Percentiles rank a stretch among this genome's conserved stretches.
phyloP scores from a whole-genome alignment of 2,329 filamentous ascomycete genomes.

The Cryphonectria naterciae region DNA sequence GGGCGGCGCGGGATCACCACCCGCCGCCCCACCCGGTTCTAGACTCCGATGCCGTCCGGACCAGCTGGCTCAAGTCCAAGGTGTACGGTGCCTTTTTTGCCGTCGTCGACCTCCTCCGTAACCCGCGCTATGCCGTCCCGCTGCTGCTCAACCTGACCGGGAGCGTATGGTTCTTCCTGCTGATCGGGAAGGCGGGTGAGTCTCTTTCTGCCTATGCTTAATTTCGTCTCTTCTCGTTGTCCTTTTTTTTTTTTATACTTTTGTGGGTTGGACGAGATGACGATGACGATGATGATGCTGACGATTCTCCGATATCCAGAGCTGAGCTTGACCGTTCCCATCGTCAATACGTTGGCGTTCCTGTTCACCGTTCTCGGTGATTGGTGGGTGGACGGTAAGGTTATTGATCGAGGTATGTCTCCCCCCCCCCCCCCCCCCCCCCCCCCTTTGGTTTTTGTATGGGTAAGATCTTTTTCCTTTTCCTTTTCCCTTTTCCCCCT shows the following conservation, averaged over 20 bases:
- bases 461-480: no score
- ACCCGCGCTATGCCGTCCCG: conserved; percentile 83
- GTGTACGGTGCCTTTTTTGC: conserved; percentile 71
- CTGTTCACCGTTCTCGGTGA: conserved; percentile 95
- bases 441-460: no score
- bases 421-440: background rate
- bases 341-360: conserved; percentile 92
- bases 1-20: conserved; percentile 76
- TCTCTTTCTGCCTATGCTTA: background rate
- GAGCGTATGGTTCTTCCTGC: conserved; percentile 93
- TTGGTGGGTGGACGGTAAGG: conserved; percentile 92
- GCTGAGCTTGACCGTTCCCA: conserved; percentile 88
- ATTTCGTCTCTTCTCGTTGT: background rate
- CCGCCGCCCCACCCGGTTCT: conserved; percentile 63
- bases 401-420: conserved; percentile 75
- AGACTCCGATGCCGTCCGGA: conserved; percentile 52
- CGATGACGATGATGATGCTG: conserved; percentile 5
- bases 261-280: background rate
- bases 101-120: conserved; percentile 76
- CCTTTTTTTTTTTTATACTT: background rate
- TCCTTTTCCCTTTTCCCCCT: no score
- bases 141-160: conserved; percentile 88
- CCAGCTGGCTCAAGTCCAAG: conserved; percentile 65
- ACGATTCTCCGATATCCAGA: conserved; percentile 55
- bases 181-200: conserved; percentile 77